Percentiles rank a stretch among this genome's conserved stretches.
Evolutionary conservation across 768 basidiomycete species (phyloP).

Genomic region (Boletus eberwhitei): DNA sequence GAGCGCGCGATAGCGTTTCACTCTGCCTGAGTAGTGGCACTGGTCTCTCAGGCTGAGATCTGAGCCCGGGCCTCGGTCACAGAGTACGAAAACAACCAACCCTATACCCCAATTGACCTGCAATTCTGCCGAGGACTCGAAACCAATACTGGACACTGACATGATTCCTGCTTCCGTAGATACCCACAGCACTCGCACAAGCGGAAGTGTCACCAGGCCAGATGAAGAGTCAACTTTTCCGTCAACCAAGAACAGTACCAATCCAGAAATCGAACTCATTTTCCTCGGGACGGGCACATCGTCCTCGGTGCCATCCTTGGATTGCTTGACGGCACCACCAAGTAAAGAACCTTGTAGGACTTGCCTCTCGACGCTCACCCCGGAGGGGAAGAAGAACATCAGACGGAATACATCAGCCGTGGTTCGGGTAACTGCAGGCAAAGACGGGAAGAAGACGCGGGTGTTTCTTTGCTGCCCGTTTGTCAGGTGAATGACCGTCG

Average conservation of each 20-base stretch:
- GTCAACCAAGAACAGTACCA: background rate
- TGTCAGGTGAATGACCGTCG: background rate
- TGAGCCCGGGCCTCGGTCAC: no score
- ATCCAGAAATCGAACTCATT: constrained; percentile 54
- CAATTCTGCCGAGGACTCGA: background rate
- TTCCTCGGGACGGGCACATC: constrained; percentile 86
- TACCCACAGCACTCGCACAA: background rate
- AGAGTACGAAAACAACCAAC: no score
- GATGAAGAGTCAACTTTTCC: background rate
- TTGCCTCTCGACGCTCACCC: constrained; percentile 62
- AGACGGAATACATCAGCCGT: constrained; percentile 80
- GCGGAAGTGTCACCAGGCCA: background rate
- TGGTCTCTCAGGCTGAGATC: background rate
- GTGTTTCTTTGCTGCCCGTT: constrained; percentile 19
- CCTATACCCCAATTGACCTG: background rate
- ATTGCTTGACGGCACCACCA: constrained; percentile 72
- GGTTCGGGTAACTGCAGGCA: constrained; percentile 42
- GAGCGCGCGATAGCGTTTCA: no score
- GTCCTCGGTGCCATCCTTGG: constrained; percentile 61
- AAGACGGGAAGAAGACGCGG: constrained; percentile 46
- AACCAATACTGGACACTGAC: background rate
- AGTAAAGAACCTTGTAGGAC: constrained; percentile 52
- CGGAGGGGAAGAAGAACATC: constrained; percentile 78
- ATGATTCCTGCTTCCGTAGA: constrained; percentile 2
- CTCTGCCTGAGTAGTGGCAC: background rate